phyloP scores from a whole-genome alignment of 805 yeast species.

The Zygoascus biomembranicola region DNA sequence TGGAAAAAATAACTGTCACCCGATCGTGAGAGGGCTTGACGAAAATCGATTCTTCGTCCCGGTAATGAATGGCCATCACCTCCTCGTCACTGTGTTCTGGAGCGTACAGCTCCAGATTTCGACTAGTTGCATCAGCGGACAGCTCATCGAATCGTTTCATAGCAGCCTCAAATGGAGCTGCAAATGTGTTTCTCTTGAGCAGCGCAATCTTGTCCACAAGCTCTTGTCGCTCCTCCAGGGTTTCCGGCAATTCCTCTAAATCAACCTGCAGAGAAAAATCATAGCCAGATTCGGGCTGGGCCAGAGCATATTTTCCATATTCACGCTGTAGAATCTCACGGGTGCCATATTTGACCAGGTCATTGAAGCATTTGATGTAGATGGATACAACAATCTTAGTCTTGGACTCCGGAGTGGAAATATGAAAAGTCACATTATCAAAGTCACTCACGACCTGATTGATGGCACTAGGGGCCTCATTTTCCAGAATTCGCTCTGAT shows the following conservation, averaged over 20 bases:
- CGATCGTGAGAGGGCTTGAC: conserved; percentile 91
- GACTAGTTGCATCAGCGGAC: conserved; percentile 30
- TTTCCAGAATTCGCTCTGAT: conserved; percentile 54
- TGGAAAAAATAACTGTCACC: conserved; percentile 92
- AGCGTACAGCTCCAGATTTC: conserved; percentile 32
- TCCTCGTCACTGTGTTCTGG: conserved; percentile 42
- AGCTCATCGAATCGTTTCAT: conserved; percentile 70
- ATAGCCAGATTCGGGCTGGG: conserved; percentile 65
- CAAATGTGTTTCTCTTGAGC: conserved; percentile 78
- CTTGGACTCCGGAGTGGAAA: conserved; percentile 79
- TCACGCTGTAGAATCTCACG: conserved; percentile 37
- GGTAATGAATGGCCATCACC: conserved; percentile 66
- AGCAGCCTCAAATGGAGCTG: conserved; percentile 88
- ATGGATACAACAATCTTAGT: conserved; percentile 57
- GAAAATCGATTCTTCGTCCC: conserved; percentile 89
- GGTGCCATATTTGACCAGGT: conserved; percentile 57
- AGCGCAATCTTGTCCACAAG: conserved; percentile 61
- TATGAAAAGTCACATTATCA: conserved; percentile 90
- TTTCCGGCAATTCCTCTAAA: conserved; percentile 35
- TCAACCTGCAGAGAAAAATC: conserved; percentile 71
- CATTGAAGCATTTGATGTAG: conserved; percentile 69
- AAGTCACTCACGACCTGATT: conserved; percentile 92
- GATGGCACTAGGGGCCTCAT: conserved; percentile 37
- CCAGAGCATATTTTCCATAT: conserved; percentile 38
- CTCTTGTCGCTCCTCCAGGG: conserved; percentile 39